A percentile compares a stretch with the other conserved stretches of the same genome.
Evolutionary conservation across 331 rosid genomes (phyloP).

Genomic region (Acacia concinna): DNA sequence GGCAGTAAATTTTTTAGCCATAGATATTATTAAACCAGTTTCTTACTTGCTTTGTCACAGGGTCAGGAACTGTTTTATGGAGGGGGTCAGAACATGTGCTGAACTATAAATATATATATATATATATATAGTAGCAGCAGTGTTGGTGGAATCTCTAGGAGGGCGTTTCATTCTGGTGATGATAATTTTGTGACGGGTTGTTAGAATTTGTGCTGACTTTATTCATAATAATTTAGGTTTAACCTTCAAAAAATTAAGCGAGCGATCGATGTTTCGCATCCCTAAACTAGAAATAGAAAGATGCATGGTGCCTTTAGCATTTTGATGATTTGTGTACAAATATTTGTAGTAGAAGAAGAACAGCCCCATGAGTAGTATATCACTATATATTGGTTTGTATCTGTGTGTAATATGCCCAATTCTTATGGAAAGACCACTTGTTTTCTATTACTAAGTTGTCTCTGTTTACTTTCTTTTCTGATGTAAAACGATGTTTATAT

Average conservation of each 20-base stretch:
- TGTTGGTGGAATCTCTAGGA: neutral
- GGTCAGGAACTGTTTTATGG: constrained; percentile 54
- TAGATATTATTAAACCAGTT: neutral
- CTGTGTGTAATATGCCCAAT: neutral
- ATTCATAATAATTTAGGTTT: constrained; percentile 17
- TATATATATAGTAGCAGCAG: neutral
- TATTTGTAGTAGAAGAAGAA: constrained; percentile 33
- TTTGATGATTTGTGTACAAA: constrained; percentile 47
- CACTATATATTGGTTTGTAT: constrained; percentile 7
- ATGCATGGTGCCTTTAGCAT: constrained; percentile 24
- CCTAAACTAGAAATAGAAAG: constrained; percentile 21
- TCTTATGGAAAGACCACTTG: neutral
- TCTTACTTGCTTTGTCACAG: constrained; percentile 36
- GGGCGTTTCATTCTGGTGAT: constrained; percentile 26
- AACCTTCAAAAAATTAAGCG: constrained; percentile 10
- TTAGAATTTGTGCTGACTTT: constrained; percentile 37
- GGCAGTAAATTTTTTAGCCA: neutral
- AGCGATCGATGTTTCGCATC: constrained; percentile 1
- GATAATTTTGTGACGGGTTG: constrained; percentile 16
- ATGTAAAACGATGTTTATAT: neutral
- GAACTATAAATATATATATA: constrained; percentile 2
- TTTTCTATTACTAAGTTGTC: constrained; percentile 1
- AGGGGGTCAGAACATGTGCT: constrained; percentile 36
- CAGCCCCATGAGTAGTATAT: constrained; percentile 25
- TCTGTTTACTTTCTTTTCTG: neutral